These are phyloP conservation scores for Starmera dryadoides DNA, from an alignment of 805 yeast genomes.

Conservation along the genomic window DNA sequence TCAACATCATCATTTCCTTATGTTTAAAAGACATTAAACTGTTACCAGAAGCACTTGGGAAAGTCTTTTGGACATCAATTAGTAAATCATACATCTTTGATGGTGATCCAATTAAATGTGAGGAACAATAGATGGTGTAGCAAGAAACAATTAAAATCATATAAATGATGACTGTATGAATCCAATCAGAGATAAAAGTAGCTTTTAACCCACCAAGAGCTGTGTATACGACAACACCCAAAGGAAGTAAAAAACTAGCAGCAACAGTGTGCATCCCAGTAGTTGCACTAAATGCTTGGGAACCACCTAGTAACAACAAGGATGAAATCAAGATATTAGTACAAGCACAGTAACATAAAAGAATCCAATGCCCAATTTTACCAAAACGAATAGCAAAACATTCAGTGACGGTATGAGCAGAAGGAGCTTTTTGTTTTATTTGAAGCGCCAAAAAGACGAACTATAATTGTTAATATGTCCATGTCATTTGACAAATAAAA, in stretches of 20 bases:
- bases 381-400: slow-evolving; percentile 30
- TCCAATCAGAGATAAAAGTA: slow-evolving; percentile 45
- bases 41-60: slow-evolving; percentile 24
- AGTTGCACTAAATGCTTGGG: slow-evolving; percentile 30
- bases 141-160: slow-evolving; percentile 26
- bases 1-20: slow-evolving; percentile 21
- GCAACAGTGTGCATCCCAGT: slow-evolving; percentile 41
- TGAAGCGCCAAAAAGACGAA: not conserved
- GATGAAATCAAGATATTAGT: slow-evolving; percentile 31
- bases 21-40: slow-evolving; percentile 26
- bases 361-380: slow-evolving; percentile 26
- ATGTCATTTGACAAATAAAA: slow-evolving; percentile 30
- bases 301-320: slow-evolving; percentile 35
- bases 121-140: slow-evolving; percentile 28
- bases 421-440: slow-evolving; percentile 33
- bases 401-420: slow-evolving; percentile 34
- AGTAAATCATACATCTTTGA: slow-evolving; percentile 35
- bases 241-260: slow-evolving; percentile 35
- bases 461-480: too few species aligned
- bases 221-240: slow-evolving; percentile 42
- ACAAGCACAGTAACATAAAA: slow-evolving; percentile 28
- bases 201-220: slow-evolving; percentile 44
- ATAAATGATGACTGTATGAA: slow-evolving; percentile 39
- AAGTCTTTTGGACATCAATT: slow-evolving; percentile 23
- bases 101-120: slow-evolving; percentile 36